Conservation (phyloP, 306 rosid genomes). For the Pueraria montana region DNA sequence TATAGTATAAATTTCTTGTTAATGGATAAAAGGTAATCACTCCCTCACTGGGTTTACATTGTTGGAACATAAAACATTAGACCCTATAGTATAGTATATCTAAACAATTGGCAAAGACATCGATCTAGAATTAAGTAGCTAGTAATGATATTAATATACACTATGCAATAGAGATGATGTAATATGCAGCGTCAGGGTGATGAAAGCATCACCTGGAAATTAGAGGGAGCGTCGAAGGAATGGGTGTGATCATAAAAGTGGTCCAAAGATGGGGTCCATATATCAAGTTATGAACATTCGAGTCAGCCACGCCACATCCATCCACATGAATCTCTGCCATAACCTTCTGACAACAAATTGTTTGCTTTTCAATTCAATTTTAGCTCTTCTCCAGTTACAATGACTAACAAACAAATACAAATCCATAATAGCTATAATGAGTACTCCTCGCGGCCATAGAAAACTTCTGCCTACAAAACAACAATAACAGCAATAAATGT, state of each 20-base stretch:
- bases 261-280: conserved; percentile 39
- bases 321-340: conserved; percentile 52
- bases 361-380: conserved; percentile 21
- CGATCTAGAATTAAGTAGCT: no score
- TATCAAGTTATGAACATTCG: conserved; percentile 30
- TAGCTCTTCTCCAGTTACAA: conserved; percentile 20
- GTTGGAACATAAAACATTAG: no score
- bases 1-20: no score
- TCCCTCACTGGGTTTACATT: no score
- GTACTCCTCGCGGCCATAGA: background rate
- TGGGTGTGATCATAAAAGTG: conserved; percentile 45
- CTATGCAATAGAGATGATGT: conserved; percentile 37
- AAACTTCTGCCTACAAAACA: conserved; percentile 31
- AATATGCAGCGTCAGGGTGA: conserved; percentile 49
- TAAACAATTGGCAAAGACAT: no score
- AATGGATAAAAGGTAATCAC: no score
- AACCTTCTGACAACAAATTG: conserved; percentile 27
- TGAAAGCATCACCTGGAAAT: background rate
- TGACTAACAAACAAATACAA: conserved; percentile 29
- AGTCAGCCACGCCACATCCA: conserved; percentile 46
- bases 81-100: no score
- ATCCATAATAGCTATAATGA: conserved; percentile 1
- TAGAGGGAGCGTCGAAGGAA: conserved; percentile 30
- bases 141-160: no score
- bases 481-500: background rate